phyloP scores from a whole-genome alignment of 108 stramenopile species.

The Skeletonema marinoi region DNA sequence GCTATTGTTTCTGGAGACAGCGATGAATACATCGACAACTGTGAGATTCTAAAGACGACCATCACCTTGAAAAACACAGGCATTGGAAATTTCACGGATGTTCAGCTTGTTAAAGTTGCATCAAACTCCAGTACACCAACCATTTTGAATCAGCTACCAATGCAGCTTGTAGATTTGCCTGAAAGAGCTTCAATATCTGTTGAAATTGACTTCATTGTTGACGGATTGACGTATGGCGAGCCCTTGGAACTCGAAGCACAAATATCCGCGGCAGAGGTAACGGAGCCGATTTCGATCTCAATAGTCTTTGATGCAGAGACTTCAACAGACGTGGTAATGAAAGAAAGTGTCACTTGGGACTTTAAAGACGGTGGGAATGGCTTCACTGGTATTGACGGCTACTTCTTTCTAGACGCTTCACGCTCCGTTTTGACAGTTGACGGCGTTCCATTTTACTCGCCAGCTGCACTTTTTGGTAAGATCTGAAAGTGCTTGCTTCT shows the following conservation, averaged over 20 bases:
- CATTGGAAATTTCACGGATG: not conserved
- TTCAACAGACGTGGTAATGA: not conserved
- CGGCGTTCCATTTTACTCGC: not conserved
- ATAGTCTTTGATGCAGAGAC: not conserved
- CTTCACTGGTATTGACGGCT: not conserved
- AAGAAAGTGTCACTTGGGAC: not conserved
- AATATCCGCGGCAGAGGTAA: not conserved
- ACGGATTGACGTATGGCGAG: not conserved
- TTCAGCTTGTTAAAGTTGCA: not conserved
- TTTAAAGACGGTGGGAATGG: not conserved
- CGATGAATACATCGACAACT: not conserved
- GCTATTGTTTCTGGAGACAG: not conserved
- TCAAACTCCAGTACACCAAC: not conserved
- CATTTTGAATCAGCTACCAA: not conserved
- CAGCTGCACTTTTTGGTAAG: not conserved
- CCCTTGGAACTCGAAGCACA: not conserved
- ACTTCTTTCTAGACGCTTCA: not conserved
- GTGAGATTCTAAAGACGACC: not conserved
- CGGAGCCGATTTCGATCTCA: not conserved
- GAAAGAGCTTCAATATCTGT: not conserved
- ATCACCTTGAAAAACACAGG: not conserved
- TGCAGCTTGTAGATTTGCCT: not conserved
- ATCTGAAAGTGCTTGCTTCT: not conserved
- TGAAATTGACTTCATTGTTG: not conserved
- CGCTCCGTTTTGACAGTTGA: not conserved